These are phyloP conservation scores for Candida insectalens DNA, from an alignment of 805 yeast genomes.

Conservation along the genomic window DNA sequence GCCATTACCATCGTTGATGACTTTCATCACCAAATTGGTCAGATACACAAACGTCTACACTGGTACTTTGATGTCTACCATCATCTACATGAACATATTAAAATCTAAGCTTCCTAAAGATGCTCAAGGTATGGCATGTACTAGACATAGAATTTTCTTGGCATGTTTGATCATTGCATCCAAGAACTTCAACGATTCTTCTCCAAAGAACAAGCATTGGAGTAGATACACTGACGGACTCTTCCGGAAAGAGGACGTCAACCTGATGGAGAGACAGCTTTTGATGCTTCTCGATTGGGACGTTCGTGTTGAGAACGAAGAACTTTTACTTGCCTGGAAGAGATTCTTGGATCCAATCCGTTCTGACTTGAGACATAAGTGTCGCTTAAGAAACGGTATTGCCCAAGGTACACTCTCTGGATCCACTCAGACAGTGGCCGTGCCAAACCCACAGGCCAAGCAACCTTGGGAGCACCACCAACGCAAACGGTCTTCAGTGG, in stretches of 20 bases:
- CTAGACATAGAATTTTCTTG: slow-evolving; percentile 68
- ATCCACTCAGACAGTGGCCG: slow-evolving; percentile 20
- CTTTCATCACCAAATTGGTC: slow-evolving; percentile 62
- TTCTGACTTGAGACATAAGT: slow-evolving; percentile 22
- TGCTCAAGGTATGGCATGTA: slow-evolving; percentile 71
- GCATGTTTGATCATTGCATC: slow-evolving; percentile 68
- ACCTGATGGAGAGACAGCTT: slow-evolving; percentile 73
- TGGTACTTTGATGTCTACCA: slow-evolving; percentile 66
- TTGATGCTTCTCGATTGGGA: slow-evolving; percentile 65
- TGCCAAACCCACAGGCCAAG: slow-evolving; percentile 22
- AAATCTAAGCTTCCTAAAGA: slow-evolving; percentile 54
- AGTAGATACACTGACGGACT: slow-evolving; percentile 69
- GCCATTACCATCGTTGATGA: slow-evolving; percentile 59
- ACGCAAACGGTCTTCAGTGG: slow-evolving; percentile 2
- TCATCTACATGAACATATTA: slow-evolving; percentile 56
- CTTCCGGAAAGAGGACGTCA: slow-evolving; percentile 58
- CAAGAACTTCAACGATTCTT: slow-evolving; percentile 68
- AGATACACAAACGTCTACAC: slow-evolving; percentile 73
- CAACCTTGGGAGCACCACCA: slow-evolving; percentile 16
- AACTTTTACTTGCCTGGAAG: slow-evolving; percentile 31
- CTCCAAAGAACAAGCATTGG: slow-evolving; percentile 76
- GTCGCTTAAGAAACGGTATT: slow-evolving; percentile 20
- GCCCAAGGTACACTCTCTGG: slow-evolving; percentile 19
- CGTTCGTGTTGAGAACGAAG: slow-evolving; percentile 36
- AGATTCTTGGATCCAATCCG: slow-evolving; percentile 45